These are phyloP conservation scores for Chalciporus sp. DNA, from an alignment of 1,284 basidiomycete species.

Conservation along the genomic window DNA sequence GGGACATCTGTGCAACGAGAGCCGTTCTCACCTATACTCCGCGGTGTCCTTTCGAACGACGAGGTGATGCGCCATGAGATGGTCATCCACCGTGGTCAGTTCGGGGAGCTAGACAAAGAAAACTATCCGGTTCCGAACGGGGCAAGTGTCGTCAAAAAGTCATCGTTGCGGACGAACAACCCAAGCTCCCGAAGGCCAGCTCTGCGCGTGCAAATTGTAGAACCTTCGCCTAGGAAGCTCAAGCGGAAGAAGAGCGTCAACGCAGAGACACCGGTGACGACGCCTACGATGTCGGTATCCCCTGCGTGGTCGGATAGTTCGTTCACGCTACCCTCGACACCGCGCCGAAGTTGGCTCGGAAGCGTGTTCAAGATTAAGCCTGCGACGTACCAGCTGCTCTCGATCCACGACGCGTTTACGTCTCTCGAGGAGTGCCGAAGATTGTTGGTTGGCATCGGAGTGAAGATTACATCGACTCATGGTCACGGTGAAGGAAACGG, in stretches of 20 bases:
- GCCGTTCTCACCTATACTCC: constrained; percentile 12
- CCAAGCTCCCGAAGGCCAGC: constrained; percentile 24
- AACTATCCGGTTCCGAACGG: constrained; percentile 23
- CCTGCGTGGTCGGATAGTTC: constrained; percentile 51
- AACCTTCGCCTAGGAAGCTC: constrained; percentile 45
- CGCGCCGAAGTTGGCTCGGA: constrained; percentile 85
- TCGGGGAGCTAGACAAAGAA: constrained; percentile 39
- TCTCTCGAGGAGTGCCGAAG: constrained; percentile 76
- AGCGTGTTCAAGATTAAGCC: constrained; percentile 89
- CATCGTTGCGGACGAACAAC: constrained; percentile 44
- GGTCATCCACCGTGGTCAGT: constrained; percentile 14
- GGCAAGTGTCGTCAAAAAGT: constrained; percentile 38
- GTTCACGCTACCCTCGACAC: constrained; percentile 44
- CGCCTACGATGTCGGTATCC: constrained; percentile 26
- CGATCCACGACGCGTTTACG: constrained; percentile 65
- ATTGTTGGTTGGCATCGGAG: constrained; percentile 73
- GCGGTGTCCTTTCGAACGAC: constrained; percentile 2
- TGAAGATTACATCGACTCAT: constrained; percentile 67
- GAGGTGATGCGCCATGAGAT: constrained; percentile 1
- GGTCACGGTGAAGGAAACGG: constrained; percentile 60
- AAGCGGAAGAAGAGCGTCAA: constrained; percentile 44
- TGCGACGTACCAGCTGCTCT: constrained; percentile 62
- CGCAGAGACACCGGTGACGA: constrained; percentile 20
- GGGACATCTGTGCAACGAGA: constrained; percentile 2
- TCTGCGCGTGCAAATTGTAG: constrained; percentile 53